phyloP scores from a whole-genome alignment of 306 rosid genomes.

The Vicia faba region DNA sequence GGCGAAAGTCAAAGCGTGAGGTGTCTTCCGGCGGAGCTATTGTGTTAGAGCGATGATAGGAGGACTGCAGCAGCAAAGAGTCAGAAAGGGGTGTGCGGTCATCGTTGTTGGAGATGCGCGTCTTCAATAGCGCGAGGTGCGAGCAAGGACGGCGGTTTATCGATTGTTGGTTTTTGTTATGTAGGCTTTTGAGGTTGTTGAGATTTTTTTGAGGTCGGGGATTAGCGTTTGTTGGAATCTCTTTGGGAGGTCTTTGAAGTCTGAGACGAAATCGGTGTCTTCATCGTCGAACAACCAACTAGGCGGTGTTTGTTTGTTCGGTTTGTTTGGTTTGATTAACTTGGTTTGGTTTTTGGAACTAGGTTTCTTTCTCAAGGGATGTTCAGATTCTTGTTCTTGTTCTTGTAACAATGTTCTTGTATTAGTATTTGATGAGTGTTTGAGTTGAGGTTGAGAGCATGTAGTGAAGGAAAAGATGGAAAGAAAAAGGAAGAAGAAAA shows the following conservation, averaged over 20 bases:
- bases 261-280: slow-evolving; percentile 63
- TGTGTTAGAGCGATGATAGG: too few relatives aligned
- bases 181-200: slow-evolving; percentile 70
- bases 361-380: slow-evolving; percentile 54
- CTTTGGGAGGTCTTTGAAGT: slow-evolving; percentile 60
- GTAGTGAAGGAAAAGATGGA: slow-evolving; percentile 39
- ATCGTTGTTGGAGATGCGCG: too few relatives aligned
- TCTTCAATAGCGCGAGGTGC: too few relatives aligned
- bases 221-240: slow-evolving; percentile 63
- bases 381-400: slow-evolving; percentile 14
- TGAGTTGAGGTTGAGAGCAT: slow-evolving; percentile 43
- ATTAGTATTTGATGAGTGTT: not conserved
- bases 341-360: slow-evolving; percentile 56
- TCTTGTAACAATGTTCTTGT: slow-evolving; percentile 45
- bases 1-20: too few relatives aligned
- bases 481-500: slow-evolving; percentile 35
- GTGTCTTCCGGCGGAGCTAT: too few relatives aligned
- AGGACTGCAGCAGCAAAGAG: too few relatives aligned
- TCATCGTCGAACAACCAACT: slow-evolving; percentile 59
- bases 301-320: slow-evolving; percentile 42
- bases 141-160: too few relatives aligned
- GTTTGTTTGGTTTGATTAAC: slow-evolving; percentile 38
- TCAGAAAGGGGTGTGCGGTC: too few relatives aligned
- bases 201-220: slow-evolving; percentile 84
- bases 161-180: slow-evolving; percentile 71